These are phyloP conservation scores for Taphrina wiesneri DNA, from an alignment of 1,139 yeast species.

Conservation along the genomic window DNA sequence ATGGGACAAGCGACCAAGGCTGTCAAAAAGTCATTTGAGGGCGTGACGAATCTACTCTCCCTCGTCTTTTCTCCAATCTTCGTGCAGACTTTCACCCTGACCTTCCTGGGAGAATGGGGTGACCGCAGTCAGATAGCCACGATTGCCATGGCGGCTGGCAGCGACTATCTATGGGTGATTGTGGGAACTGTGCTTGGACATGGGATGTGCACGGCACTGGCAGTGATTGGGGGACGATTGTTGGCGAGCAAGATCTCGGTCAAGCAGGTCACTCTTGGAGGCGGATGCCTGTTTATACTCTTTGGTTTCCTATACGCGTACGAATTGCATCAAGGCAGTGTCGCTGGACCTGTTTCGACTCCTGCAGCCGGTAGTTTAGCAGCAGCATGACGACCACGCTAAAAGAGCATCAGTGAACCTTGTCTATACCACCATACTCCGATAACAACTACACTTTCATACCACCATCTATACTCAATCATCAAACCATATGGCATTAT, in stretches of 20 bases:
- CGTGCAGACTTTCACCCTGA: slow-evolving; percentile 94
- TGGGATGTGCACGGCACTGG: slow-evolving; percentile 82
- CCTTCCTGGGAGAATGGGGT: slow-evolving; percentile 98
- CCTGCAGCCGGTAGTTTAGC: not conserved
- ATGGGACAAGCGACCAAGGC: slow-evolving; percentile 35
- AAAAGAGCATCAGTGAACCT: too few relatives aligned
- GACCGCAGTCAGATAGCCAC: slow-evolving; percentile 98
- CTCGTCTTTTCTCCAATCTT: slow-evolving; percentile 81
- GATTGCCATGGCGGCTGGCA: slow-evolving; percentile 97
- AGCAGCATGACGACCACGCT: not conserved
- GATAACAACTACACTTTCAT: too few relatives aligned
- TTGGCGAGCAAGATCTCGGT: slow-evolving; percentile 85
- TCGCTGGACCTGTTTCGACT: not conserved
- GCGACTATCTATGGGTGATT: slow-evolving; percentile 86
- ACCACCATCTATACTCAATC: too few relatives aligned
- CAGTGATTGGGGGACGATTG: slow-evolving; percentile 91
- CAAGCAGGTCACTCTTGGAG: slow-evolving; percentile 89
- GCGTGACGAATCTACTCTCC: slow-evolving; percentile 57
- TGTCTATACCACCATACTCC: too few relatives aligned
- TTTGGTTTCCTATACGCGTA: slow-evolving; percentile 79
- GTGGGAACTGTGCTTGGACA: slow-evolving; percentile 91
- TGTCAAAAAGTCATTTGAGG: slow-evolving; percentile 41
- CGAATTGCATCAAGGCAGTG: slow-evolving; percentile 45
- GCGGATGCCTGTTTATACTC: slow-evolving; percentile 78
- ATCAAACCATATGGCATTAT: too few relatives aligned